phyloP scores from a whole-genome alignment of 2,329 filamentous ascomycete species.

The Chaetomiaceae sp. region DNA sequence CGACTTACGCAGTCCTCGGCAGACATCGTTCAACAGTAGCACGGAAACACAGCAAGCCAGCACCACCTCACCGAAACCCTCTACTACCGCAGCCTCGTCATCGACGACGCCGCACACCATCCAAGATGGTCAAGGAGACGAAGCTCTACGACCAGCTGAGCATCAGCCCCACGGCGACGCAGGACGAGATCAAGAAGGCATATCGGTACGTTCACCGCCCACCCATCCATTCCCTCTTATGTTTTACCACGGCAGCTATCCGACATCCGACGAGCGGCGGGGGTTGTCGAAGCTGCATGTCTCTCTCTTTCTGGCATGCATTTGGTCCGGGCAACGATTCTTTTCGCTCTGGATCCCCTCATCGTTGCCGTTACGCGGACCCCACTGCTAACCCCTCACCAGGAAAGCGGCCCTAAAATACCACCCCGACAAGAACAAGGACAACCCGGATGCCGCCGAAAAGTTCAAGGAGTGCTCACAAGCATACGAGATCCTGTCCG shows the following conservation, averaged over 20 bases:
- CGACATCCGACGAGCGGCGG: background rate
- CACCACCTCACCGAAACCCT: too few species aligned
- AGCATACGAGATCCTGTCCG: constrained; percentile 95
- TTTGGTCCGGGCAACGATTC: background rate
- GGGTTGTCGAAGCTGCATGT: background rate
- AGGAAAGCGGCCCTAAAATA: constrained; percentile 85
- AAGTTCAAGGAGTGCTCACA: constrained; percentile 98
- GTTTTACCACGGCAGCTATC: background rate
- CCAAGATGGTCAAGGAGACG: constrained; percentile 83
- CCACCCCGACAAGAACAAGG: constrained; percentile 97
- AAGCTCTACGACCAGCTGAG: constrained; percentile 87
- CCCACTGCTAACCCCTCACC: constrained; percentile 32
- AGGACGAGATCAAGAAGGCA: constrained; percentile 96
- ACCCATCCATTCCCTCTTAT: background rate
- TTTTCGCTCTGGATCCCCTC: background rate
- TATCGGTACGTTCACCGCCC: constrained; percentile 59
- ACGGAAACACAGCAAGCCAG: background rate
- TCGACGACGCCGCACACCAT: background rate
- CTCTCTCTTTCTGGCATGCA: background rate
- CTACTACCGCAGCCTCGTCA: background rate
- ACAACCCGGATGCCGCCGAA: constrained; percentile 76
- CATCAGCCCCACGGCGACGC: constrained; percentile 71
- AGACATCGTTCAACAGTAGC: background rate
- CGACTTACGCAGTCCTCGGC: background rate
- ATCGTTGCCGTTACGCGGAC: background rate